Evolutionary conservation across 2,329 filamentous ascomycete species (phyloP).

Genomic region (Macrophomina pseudophaseolina): DNA sequence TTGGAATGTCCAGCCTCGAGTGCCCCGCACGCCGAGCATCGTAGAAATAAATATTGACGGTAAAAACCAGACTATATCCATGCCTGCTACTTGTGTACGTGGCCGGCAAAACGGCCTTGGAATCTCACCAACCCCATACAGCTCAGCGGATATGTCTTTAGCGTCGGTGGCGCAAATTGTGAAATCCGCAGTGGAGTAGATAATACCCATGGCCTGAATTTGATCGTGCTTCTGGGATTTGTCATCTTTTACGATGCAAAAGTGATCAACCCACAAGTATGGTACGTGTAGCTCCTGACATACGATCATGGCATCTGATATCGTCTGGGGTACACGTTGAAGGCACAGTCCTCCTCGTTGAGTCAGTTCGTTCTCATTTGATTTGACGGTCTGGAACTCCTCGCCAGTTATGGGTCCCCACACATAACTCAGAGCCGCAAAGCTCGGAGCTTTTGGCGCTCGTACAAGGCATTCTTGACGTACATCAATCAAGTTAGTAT

Average conservation of each 20-base stretch:
- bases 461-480: background rate
- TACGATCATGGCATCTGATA: background rate
- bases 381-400: background rate
- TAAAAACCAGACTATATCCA: background rate
- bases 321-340: background rate
- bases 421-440: background rate
- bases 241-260: conserved; percentile 13
- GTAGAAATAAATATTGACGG: background rate
- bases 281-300: background rate
- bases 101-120: background rate
- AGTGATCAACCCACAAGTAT: conserved; percentile 18
- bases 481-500: background rate
- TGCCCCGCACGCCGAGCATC: background rate
- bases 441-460: background rate
- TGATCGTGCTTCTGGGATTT: background rate
- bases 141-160: background rate
- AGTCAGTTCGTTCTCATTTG: background rate
- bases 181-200: background rate
- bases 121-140: background rate
- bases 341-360: background rate
- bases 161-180: background rate
- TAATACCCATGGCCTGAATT: background rate
- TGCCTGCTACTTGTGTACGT: rapidly evolving
- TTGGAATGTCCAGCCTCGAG: background rate
- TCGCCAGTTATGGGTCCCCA: background rate